These are phyloP conservation scores for Rubia tinctorum DNA, from an alignment of 305 asterid species.

Conservation along the genomic window DNA sequence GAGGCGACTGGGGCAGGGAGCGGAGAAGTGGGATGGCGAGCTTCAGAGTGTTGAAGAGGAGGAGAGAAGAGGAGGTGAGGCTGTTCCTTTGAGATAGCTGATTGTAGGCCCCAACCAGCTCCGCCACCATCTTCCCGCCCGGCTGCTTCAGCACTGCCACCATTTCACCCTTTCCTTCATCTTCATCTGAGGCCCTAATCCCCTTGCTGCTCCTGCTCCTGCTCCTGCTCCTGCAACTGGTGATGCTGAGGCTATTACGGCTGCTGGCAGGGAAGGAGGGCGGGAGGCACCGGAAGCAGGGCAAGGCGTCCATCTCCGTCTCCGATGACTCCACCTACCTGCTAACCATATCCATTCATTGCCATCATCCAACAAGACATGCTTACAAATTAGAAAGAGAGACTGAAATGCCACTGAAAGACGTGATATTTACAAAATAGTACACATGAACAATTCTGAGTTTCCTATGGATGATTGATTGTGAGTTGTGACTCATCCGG, in stretches of 20 bases:
- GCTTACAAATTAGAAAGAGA: no score
- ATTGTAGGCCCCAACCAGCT: constrained; percentile 88
- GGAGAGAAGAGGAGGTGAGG: constrained; percentile 48
- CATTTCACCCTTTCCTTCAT: not conserved
- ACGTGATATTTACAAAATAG: no score
- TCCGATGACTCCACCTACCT: not conserved
- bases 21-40: constrained; percentile 77
- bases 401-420: no score
- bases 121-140: constrained; percentile 92
- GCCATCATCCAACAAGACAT: no score
- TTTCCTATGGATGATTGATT: no score
- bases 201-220: no score
- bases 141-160: constrained; percentile 39
- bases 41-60: constrained; percentile 76
- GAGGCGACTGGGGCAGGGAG: constrained; percentile 51
- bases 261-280: not conserved
- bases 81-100: constrained; percentile 73
- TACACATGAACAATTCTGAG: no score
- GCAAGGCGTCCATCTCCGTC: not conserved
- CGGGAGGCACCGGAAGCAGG: not conserved
- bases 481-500: no score
- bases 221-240: not conserved
- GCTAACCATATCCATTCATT: not conserved
- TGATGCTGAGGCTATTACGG: not conserved
- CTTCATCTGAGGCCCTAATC: not conserved